Base-by-base conservation (phyloP, 129 eudicot species). In the Tagetes patula region DNA sequence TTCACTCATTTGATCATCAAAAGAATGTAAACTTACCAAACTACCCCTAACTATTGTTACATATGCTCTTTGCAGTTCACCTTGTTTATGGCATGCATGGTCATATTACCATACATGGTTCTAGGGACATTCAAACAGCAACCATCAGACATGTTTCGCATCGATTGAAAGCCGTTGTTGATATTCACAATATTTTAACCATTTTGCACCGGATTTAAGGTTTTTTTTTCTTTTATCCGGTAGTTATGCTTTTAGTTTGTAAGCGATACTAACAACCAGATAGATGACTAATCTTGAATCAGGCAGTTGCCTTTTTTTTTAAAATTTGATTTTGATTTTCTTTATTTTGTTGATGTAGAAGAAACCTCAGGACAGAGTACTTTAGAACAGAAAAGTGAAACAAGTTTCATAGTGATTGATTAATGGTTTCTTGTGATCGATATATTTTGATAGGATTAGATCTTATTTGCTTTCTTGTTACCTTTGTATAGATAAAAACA, bases 21-120 rank as follows among this genome's bases (percentile, higher is more conserved):
- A 69, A 14, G 9, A 1, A 47, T 58, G 50, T n/a, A 50, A 68
- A 46, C 2, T 64, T 39, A 64, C 69, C 48, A n/a, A 64, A 64
- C 13, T 38, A 14, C 13, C 69, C 69, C 32, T 64, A n/a, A 64
- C 47, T 4, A 2, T 47, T 0, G 32, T 75, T 5, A 1, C 13
- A 41, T 31, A 20, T 31, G 31, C 53, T 64, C 1, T 43, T 39
- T 72, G 45, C 95, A 91, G 97, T 91, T 91, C 86, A 88, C 95
- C 62, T 77, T 91, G 76, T 91, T 91, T 82, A 91, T 91, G 97
- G 92, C 92, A 39, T 70, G 90, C 90, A 91, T 88, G 97, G 95
- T 91, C 39, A 75, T 91, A 71, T 59, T 87, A 70, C 95, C 97
- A 13, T 88, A 91, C 69, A 76, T 91, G 88, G 80, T 88, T 65